Base-by-base conservation (phyloP, 176 grass and related monocot genomes). In the Microstegium vimineum region DNA sequence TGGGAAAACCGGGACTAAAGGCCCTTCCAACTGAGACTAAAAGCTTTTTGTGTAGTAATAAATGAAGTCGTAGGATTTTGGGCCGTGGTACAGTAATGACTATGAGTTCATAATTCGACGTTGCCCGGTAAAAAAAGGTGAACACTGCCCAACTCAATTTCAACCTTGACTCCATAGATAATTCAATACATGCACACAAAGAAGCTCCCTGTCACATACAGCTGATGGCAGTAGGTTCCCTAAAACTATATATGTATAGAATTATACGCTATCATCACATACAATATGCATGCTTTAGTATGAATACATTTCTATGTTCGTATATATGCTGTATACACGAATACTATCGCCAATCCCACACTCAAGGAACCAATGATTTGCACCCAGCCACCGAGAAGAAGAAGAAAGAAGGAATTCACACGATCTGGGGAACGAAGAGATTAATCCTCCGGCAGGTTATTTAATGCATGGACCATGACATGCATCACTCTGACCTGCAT, bases 401-500 rank as follows among this genome's bases (percentile, higher is more conserved):
- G 18, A 35, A 4, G 30, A 45, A 18, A 3, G 26, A 47, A 64
- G 10, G 41, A 74, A 38, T 74, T 64, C 37, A 34, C 31, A 37
- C 10, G 23, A 12, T 1, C 46, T 4, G 8, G 38, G 64, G 1
- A 2, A 72, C 1, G 5, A 7, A 7, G 37, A 18, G 37, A 18
- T 36, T 5, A 75, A 83, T 83, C 70, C 41, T 75, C 71, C 3
- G 59, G 30, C 15, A 31, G 28, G n/a, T 52, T 38, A 18, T 75
- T 75, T 2, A 83, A n/a, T 31, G 61, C 71, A 7, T 68, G 61
- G 11, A 76, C 82, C 82, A 76, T 76, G 62, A 41, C 25, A 33
- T 82, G 80, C 80, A 73, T 82, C 51, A 82, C 36, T 20, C 26
- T 31, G 35, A 82, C 68, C 80, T 76, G 82, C 82, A 76, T 84